Evolutionary conservation across 2,329 filamentous ascomycete genomes (phyloP).

Genomic region (Hymenotorrendiella dingleyae): DNA sequence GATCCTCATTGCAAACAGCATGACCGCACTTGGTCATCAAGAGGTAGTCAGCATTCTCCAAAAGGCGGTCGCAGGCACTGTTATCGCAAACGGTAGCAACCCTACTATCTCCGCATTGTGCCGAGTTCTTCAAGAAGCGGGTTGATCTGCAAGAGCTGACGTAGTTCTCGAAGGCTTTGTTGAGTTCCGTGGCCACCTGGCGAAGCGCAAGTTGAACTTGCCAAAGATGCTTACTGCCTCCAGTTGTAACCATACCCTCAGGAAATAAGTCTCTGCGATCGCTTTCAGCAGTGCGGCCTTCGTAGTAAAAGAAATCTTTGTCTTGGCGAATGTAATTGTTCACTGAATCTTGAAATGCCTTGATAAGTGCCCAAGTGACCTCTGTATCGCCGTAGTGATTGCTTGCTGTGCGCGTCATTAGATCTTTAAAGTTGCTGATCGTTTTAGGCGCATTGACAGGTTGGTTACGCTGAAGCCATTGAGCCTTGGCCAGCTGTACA

Average conservation of each 20-base stretch:
- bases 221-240: neutral
- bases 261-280: too few species aligned
- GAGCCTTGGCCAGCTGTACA: neutral
- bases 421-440: constrained; percentile 9
- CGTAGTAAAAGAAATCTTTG: constrained; percentile 28
- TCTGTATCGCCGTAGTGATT: constrained; percentile 6
- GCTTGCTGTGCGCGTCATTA: neutral
- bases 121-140: too few species aligned
- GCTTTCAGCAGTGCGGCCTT: too few species aligned
- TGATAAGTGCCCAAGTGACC: neutral
- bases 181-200: too few species aligned
- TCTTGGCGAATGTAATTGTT: constrained; percentile 20
- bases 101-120: too few species aligned
- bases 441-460: neutral
- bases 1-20: too few species aligned
- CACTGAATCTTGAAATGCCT: constrained; percentile 12
- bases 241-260: neutral
- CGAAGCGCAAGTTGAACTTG: neutral
- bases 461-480: neutral
- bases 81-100: too few species aligned
- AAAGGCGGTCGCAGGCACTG: too few species aligned
- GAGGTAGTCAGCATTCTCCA: too few species aligned
- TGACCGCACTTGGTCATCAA: too few species aligned
- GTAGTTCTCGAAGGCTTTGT: too few species aligned
- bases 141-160: too few species aligned